Conservation (phyloP, 78 protist species). For the Dictyostelium capitatum region DNA sequence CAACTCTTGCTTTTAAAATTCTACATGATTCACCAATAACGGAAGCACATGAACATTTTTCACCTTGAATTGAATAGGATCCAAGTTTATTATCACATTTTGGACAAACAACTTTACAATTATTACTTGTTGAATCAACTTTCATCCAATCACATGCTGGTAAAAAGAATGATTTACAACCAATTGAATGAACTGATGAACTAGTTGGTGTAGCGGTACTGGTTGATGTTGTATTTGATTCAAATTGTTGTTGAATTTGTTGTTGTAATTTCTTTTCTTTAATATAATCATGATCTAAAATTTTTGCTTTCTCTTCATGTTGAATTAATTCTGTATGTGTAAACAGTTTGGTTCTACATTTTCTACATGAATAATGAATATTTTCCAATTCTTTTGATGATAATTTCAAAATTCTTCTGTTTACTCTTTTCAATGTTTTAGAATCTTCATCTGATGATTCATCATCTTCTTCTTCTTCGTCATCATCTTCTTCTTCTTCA, state of each 20-base stretch:
- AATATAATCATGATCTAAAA: constrained; percentile 38
- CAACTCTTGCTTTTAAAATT: constrained; percentile 40
- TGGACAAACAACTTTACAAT: constrained; percentile 37
- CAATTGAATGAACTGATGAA: background rate
- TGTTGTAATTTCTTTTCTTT: constrained; percentile 9
- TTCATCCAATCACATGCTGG: constrained; percentile 18
- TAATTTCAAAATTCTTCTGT: constrained; percentile 21
- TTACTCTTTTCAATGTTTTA: background rate
- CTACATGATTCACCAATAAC: background rate
- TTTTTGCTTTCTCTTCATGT: constrained; percentile 42
- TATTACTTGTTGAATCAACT: background rate
- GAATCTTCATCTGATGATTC: background rate
- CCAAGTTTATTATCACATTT: constrained; percentile 47
- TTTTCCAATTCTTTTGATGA: constrained; percentile 21
- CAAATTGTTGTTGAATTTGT: background rate
- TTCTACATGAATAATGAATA: constrained; percentile 46
- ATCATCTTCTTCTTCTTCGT: background rate
- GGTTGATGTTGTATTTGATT: background rate
- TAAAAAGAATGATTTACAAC: constrained; percentile 54
- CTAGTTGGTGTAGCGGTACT: background rate
- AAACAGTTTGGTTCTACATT: constrained; percentile 61
- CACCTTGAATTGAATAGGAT: constrained; percentile 13
- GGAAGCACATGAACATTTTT: constrained; percentile 59
- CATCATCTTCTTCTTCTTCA: constrained; percentile 17
- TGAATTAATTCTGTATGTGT: constrained; percentile 3